These are phyloP conservation scores for Lathyrus oleraceus DNA, from an alignment of 306 rosid species.

Conservation along the genomic window DNA sequence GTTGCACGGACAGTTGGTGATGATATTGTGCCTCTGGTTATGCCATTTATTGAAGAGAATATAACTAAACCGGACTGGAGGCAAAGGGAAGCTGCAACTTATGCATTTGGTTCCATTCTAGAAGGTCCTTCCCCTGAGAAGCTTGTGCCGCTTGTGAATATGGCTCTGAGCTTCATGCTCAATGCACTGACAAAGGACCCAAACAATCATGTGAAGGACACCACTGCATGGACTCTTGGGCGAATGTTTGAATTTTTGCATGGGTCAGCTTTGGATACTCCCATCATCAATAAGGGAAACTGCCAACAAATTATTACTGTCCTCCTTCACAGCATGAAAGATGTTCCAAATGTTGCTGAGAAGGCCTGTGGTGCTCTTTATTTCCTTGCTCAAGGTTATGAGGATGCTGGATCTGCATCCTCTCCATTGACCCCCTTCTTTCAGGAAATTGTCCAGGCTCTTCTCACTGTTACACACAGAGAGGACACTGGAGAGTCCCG, in stretches of 20 bases:
- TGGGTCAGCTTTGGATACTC: slow-evolving; percentile 77
- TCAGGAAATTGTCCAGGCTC: slow-evolving; percentile 77
- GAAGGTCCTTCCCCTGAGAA: slow-evolving; percentile 95
- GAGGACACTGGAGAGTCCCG: slow-evolving; percentile 93
- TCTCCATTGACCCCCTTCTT: slow-evolving; percentile 76
- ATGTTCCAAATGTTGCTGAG: slow-evolving; percentile 95
- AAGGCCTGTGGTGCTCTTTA: slow-evolving; percentile 96
- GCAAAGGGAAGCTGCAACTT: slow-evolving; percentile 94
- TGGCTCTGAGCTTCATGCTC: slow-evolving; percentile 80
- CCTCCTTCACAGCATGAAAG: slow-evolving; percentile 87
- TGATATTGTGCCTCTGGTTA: slow-evolving; percentile 83
- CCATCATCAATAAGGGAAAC: slow-evolving; percentile 74
- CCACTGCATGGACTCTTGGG: slow-evolving; percentile 98
- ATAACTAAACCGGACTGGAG: slow-evolving; percentile 91
- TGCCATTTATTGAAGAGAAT: slow-evolving; percentile 92
- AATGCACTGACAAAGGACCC: slow-evolving; percentile 77
- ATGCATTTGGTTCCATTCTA: slow-evolving; percentile 92
- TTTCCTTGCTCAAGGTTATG: slow-evolving; percentile 92
- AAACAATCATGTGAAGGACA: slow-evolving; percentile 88
- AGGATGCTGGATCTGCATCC: slow-evolving; percentile 69
- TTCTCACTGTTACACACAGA: slow-evolving; percentile 78
- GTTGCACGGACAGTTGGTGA: slow-evolving; percentile 94
- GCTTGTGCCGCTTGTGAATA: slow-evolving; percentile 75
- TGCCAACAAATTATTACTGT: slow-evolving; percentile 79
- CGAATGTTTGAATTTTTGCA: slow-evolving; percentile 93